phyloP scores from a whole-genome alignment of 2,329 filamentous ascomycete genomes.

The Sphaerulina musiva region DNA sequence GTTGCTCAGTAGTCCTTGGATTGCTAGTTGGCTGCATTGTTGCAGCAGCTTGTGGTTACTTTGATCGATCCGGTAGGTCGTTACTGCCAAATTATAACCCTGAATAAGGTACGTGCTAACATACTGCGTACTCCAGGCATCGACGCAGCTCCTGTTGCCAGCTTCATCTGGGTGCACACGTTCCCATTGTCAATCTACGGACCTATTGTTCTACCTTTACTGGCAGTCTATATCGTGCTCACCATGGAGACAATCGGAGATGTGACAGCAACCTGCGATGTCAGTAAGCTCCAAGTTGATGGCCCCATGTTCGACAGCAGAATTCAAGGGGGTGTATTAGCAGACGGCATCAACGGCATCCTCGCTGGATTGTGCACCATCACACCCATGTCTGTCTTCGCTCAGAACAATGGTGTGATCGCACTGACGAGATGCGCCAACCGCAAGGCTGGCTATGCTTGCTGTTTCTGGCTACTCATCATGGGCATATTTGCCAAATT shows the following conservation, averaged over 20 bases:
- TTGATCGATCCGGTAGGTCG: conserved; percentile 49
- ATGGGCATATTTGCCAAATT: conserved; percentile 83
- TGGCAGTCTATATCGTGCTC: conserved; percentile 59
- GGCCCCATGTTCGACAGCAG: conserved; percentile 66
- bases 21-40: conserved; percentile 72
- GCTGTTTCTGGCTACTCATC: conserved; percentile 67
- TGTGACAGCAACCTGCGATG: conserved; percentile 63
- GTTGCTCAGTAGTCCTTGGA: conserved; percentile 67
- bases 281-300: conserved; percentile 67
- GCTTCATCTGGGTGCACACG: conserved; percentile 73
- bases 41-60: conserved; percentile 70
- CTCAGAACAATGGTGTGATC: conserved; percentile 81
- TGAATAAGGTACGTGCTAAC: conserved; percentile 49
- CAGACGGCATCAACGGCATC: conserved; percentile 63
- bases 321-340: conserved; percentile 71
- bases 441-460: conserved; percentile 70
- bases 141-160: conserved; percentile 61
- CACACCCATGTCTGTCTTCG: conserved; percentile 72
- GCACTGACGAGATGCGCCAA: conserved; percentile 76
- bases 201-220: conserved; percentile 63
- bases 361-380: conserved; percentile 70
- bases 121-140: conserved; percentile 62
- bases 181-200: conserved; percentile 67
- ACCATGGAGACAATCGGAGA: conserved; percentile 65
- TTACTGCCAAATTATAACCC: no score